These are phyloP conservation scores for Thoreauomyces humboldtii DNA, from an alignment of 192 early-diverging fungal species.

Conservation along the genomic window DNA sequence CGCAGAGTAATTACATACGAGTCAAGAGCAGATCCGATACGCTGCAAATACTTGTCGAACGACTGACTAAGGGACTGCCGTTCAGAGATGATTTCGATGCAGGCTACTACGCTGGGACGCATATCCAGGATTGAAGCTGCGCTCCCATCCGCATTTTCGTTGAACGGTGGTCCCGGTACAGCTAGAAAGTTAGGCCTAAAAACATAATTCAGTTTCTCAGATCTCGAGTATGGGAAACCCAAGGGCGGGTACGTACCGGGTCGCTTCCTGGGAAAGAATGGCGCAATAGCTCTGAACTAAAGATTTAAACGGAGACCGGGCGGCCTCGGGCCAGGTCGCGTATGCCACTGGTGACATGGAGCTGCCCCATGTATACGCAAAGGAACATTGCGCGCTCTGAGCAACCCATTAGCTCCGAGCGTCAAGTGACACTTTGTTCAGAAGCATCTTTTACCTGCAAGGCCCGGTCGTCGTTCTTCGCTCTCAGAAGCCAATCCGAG, in stretches of 20 bases:
- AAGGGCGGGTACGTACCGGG: too few relatives aligned
- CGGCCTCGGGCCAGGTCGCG: neutral
- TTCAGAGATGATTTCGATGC: conserved; percentile 1
- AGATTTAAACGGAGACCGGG: too few relatives aligned
- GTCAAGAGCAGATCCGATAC: conserved; percentile 64
- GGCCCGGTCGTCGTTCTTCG: neutral
- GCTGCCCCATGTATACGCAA: neutral
- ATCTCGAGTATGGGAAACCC: too few relatives aligned
- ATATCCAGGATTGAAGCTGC: conserved; percentile 9
- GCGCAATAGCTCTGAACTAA: too few relatives aligned
- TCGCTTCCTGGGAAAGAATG: too few relatives aligned
- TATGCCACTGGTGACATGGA: neutral
- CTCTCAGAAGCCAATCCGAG: conserved; percentile 7
- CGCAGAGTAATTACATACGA: conserved; percentile 67
- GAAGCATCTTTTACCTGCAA: neutral
- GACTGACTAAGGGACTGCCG: conserved; percentile 34
- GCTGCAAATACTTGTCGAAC: conserved; percentile 67
- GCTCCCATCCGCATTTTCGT: too few relatives aligned
- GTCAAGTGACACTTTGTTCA: neutral
- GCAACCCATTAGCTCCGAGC: too few relatives aligned
- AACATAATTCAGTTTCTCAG: too few relatives aligned
- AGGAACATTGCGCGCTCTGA: neutral
- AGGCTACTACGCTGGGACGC: neutral
- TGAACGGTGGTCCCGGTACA: too few relatives aligned
- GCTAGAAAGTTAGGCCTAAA: too few relatives aligned